Base-by-base conservation (phyloP, 371 early-diverging fungal species). In the Mortierella sp. region DNA sequence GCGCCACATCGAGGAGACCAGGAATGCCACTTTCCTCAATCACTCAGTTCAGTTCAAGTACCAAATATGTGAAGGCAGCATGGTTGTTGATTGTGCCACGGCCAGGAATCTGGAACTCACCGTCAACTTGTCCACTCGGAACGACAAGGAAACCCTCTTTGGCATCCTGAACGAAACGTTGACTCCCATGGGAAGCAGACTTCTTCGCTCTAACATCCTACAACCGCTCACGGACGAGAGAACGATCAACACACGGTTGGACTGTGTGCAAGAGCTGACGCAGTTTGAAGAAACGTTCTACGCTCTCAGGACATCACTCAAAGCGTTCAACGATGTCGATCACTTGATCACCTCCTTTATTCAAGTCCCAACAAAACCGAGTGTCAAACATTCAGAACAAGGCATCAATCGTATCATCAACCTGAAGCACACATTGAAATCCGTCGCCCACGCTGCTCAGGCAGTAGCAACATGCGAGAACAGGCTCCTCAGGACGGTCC, bases 151-250 rank as follows among this genome's bases (percentile, higher is more conserved):
- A 18, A 85, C 90, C 0, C 81, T 94, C 0, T 84, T 62, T 57
- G 81, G 80, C 2, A 78, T 87, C 1, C 55, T 93, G 14, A 84
- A 90, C 63, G 79, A 84, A 18, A 92, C 92, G 0, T 21, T 57
- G 2, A 93, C 93, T 1, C 81, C 87, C 0, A 92, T 92, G 92
- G 93, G 93, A 1, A 71, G 86, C 3, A 89, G 93, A 2, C 65
- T 93, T 5, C 82, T 95, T 43, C 86, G 92, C 5, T 86, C 83
- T 38, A 93, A 87, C 60, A 85, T 94, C 19, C 62, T 95, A 10
- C 93, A 93, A 54, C 95, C 95, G 1, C 67, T 83, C 24, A 81
- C 54, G 4, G 83, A 83, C 71, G 69, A 61, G 57, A 45, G 45
- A 18, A 67, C 74, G 0, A 72, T 81, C 46, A 64, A 64, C 26